Percentiles rank a stretch among this genome's conserved stretches.
Conservation (phyloP, 2,329 filamentous ascomycete species). For the Diaporthe sp. region DNA sequence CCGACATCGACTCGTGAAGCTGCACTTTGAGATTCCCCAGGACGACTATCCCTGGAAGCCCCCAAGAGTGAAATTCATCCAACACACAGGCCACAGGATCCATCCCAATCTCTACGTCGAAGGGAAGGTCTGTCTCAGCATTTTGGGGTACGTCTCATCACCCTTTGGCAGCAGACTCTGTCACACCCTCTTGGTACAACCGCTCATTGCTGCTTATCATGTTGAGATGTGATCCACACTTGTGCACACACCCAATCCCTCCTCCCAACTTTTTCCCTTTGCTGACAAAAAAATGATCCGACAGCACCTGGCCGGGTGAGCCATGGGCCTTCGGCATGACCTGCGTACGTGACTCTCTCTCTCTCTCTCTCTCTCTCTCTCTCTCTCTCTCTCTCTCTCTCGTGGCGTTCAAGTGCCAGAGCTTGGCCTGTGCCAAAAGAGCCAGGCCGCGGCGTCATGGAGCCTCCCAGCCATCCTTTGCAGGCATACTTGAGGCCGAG, state of each 20-base stretch:
- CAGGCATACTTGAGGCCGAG: neutral
- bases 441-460: neutral
- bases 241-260: too few relatives aligned
- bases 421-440: neutral
- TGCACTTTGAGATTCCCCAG: neutral
- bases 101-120: neutral
- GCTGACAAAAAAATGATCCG: neutral
- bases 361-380: too few relatives aligned
- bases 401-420: neutral
- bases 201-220: neutral
- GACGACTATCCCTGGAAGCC: neutral
- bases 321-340: conserved; percentile 1
- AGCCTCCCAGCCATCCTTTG: neutral
- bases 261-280: too few relatives aligned
- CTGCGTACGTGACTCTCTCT: neutral
- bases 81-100: neutral
- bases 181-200: too few relatives aligned
- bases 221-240: neutral
- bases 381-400: too few relatives aligned
- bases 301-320: neutral
- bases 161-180: neutral
- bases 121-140: conserved; percentile 7
- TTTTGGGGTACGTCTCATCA: conserved; percentile 2
- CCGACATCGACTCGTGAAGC: neutral
- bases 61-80: conserved; percentile 3